phyloP scores from a whole-genome alignment of 768 basidiomycete genomes.

The Tephrocybe sp. region DNA sequence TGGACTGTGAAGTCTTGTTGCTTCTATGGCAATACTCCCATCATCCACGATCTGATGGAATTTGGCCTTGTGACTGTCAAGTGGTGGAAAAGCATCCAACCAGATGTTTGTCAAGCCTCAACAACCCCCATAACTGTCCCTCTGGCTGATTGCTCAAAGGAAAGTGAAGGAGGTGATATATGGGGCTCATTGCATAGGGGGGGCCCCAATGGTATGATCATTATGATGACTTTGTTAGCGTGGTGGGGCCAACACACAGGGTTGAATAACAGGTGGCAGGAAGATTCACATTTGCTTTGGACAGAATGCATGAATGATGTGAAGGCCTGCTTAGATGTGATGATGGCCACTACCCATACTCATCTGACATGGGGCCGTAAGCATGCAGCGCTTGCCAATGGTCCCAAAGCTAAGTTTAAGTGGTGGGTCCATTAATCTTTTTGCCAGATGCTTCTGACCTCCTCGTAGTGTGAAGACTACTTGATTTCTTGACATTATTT shows the following conservation, averaged over 20 bases:
- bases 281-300: conserved; percentile 1
- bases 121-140: too few species aligned
- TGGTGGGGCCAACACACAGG: conserved; percentile 14
- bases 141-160: too few species aligned
- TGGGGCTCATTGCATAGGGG: conserved; percentile 8
- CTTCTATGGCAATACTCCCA: conserved; percentile 4
- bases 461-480: too few species aligned
- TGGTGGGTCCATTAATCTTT: too few species aligned
- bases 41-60: conserved; percentile 9
- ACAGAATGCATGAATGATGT: conserved; percentile 6
- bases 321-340: not conserved
- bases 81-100: conserved; percentile 18
- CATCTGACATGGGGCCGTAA: too few species aligned
- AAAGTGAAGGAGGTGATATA: not conserved
- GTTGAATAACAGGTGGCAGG: conserved; percentile 1
- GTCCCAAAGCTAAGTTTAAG: too few species aligned
- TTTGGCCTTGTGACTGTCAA: conserved; percentile 13
- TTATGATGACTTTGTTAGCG: conserved; percentile 7
- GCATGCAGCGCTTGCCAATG: too few species aligned
- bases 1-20: conserved; percentile 11
- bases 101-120: conserved; percentile 6
- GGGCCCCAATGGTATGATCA: conserved; percentile 13
- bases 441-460: too few species aligned
- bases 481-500: too few species aligned
- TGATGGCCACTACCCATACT: not conserved